Conservation (phyloP, 2,329 filamentous ascomycete species). For the Trichothecium sympodiale region DNA sequence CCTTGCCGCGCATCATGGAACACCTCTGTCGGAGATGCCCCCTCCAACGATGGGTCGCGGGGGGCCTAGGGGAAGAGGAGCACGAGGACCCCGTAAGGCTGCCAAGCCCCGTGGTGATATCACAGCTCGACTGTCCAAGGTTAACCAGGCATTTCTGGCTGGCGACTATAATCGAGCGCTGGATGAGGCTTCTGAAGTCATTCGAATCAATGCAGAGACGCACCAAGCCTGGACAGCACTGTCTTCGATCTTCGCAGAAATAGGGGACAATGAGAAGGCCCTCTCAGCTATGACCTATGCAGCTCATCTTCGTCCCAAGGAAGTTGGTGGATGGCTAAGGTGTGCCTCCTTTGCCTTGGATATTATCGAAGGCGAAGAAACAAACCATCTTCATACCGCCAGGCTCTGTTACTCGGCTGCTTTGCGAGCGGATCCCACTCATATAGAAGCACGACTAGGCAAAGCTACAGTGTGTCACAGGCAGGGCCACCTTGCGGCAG, state of each 20-base stretch:
- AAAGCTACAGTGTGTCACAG: conserved; percentile 48
- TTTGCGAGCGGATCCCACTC: conserved; percentile 43
- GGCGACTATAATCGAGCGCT: conserved; percentile 49
- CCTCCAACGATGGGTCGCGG: conserved; percentile 8
- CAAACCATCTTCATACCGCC: conserved; percentile 39
- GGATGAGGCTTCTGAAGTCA: conserved; percentile 48
- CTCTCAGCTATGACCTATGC: conserved; percentile 50
- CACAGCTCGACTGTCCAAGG: conserved; percentile 53
- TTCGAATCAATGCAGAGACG: conserved; percentile 57
- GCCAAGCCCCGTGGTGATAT: conserved; percentile 63
- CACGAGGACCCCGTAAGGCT: conserved; percentile 43
- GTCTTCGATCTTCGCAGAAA: conserved; percentile 49
- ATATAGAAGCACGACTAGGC: conserved; percentile 45
- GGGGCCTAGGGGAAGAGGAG: conserved; percentile 15
- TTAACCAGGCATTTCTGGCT: conserved; percentile 56
- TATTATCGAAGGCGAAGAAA: conserved; percentile 34
- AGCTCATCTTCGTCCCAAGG: conserved; percentile 50
- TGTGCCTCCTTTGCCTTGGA: conserved; percentile 47
- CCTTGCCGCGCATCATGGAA: conserved; percentile 23
- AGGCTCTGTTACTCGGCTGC: conserved; percentile 49
- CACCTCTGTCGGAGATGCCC: conserved; percentile 1
- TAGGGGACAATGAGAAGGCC: conserved; percentile 44
- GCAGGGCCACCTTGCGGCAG: conserved; percentile 40
- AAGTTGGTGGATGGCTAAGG: conserved; percentile 46
- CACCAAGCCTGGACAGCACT: conserved; percentile 54